Evolutionary conservation across 139 green algal species (phyloP).

Genomic region (Closterium sp.): DNA sequence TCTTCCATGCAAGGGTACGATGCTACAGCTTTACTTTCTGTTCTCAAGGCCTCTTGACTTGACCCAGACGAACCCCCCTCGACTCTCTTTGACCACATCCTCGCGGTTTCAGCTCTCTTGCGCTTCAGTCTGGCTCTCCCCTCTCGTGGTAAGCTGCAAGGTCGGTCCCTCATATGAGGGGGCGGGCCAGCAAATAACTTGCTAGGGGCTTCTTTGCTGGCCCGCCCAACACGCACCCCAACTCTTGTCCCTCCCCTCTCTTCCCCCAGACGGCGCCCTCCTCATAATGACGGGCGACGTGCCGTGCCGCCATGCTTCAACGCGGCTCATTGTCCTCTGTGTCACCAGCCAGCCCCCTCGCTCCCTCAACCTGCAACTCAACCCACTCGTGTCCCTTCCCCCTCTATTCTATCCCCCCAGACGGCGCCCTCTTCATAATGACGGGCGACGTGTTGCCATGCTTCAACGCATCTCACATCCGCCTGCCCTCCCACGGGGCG

Average conservation of each 20-base stretch:
- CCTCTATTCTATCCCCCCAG: not conserved
- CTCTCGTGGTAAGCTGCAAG: not conserved
- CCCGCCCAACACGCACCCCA: too few relatives aligned
- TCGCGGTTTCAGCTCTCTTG: slow-evolving; percentile 23
- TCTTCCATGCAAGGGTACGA: not conserved
- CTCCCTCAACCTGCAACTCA: too few relatives aligned
- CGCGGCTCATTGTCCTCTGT: too few relatives aligned
- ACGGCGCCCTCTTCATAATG: slow-evolving; percentile 46
- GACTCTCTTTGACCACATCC: slow-evolving; percentile 50
- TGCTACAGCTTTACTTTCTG: too few relatives aligned
- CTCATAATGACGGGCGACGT: slow-evolving; percentile 50
- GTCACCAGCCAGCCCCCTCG: too few relatives aligned
- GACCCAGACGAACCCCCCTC: slow-evolving; percentile 16
- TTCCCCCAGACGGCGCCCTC: slow-evolving; percentile 19
- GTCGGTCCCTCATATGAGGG: too few relatives aligned
- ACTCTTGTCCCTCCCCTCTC: too few relatives aligned
- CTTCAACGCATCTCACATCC: slow-evolving; percentile 21
- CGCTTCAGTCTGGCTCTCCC: not conserved
- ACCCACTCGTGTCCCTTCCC: too few relatives aligned
- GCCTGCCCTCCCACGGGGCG: slow-evolving; percentile 17
- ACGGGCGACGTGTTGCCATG: slow-evolving; percentile 41
- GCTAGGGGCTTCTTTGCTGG: too few relatives aligned
- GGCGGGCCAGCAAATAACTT: too few relatives aligned
- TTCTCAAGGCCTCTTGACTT: too few relatives aligned
- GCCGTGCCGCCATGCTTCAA: slow-evolving; percentile 44